Conservation (phyloP, 805 yeast species). For the Naumovozyma baii region DNA sequence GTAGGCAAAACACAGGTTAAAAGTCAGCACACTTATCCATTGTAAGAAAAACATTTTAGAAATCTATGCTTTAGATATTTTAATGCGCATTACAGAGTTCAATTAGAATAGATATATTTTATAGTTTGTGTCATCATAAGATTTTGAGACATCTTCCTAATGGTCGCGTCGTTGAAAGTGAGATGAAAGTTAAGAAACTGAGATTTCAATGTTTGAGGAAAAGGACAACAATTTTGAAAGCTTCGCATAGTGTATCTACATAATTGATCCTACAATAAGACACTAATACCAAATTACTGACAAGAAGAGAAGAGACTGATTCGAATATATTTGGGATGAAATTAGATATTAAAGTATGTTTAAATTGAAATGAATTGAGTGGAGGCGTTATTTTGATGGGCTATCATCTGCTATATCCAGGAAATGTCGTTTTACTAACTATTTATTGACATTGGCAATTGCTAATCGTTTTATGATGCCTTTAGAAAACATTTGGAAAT, state of each 20-base stretch:
- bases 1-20: not conserved
- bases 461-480: constrained; percentile 13
- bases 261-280: not conserved
- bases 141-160: too few species aligned
- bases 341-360: constrained; percentile 25
- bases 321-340: constrained; percentile 12
- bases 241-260: not conserved
- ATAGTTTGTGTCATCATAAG: too few species aligned
- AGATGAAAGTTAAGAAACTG: not conserved
- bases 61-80: too few species aligned
- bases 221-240: not conserved
- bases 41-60: too few species aligned
- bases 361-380: not conserved
- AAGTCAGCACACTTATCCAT: too few species aligned
- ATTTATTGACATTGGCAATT: not conserved
- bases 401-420: not conserved
- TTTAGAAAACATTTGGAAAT: constrained; percentile 53
- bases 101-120: too few species aligned
- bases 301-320: not conserved
- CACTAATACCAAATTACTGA: not conserved
- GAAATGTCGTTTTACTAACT: not conserved
- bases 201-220: not conserved
- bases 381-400: not conserved
- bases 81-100: too few species aligned
- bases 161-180: not conserved